Conservation (phyloP, 441 rosid genomes). For the Syzygium syzygioides region DNA sequence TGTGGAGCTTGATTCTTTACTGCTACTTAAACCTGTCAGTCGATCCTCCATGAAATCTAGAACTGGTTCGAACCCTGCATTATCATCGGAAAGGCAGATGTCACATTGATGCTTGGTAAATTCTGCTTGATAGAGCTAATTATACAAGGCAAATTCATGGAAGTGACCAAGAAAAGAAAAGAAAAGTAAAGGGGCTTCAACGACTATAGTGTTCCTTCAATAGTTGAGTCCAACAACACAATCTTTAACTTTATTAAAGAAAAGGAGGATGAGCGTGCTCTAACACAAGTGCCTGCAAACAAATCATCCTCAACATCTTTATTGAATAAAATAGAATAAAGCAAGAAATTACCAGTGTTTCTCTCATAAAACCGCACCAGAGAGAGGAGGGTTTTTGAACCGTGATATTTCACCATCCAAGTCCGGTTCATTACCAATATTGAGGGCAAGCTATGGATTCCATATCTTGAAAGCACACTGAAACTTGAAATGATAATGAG, state of each 20-base stretch:
- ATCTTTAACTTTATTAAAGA: background rate
- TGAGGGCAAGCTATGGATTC: slow-evolving; percentile 77
- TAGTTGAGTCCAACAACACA: background rate
- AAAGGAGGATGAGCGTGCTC: background rate
- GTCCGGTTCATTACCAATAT: slow-evolving; percentile 60
- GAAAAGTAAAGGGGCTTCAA: background rate
- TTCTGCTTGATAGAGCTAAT: background rate
- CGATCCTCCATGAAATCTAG: slow-evolving; percentile 37
- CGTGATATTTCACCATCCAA: slow-evolving; percentile 37
- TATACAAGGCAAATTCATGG: background rate
- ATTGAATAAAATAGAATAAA: background rate
- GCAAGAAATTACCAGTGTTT: slow-evolving; percentile 39
- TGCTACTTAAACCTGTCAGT: slow-evolving; percentile 7
- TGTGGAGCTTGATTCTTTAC: slow-evolving; percentile 12
- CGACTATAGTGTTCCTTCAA: background rate
- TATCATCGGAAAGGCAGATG: background rate
- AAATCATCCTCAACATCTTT: background rate
- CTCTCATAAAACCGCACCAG: slow-evolving; percentile 62
- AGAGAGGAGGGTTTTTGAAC: slow-evolving; percentile 51
- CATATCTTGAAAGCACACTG: slow-evolving; percentile 69
- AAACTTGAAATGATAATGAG: background rate
- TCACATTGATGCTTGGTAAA: background rate
- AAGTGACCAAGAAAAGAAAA: background rate
- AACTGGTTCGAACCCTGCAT: slow-evolving; percentile 52
- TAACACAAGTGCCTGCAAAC: background rate